Percentiles rank a stretch among this genome's conserved stretches.
Evolutionary conservation across 2,329 filamentous ascomycete species (phyloP).

Genomic region (Penicillium sp.): DNA sequence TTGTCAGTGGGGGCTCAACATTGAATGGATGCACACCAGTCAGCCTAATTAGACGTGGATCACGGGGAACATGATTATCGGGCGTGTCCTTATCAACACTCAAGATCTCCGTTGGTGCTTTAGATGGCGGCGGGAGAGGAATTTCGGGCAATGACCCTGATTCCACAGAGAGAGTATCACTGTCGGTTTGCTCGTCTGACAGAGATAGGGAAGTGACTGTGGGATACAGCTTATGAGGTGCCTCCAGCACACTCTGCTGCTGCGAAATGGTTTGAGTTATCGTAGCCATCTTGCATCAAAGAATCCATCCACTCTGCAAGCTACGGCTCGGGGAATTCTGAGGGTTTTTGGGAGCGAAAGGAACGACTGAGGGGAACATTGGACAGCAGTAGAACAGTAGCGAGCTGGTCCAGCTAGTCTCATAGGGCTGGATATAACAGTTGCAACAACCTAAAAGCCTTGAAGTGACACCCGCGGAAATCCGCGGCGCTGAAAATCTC

Average conservation of each 20-base stretch:
- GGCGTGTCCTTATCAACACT: slow-evolving; percentile 78
- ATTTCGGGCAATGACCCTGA: slow-evolving; percentile 38
- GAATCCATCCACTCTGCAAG: neutral
- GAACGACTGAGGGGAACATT: neutral
- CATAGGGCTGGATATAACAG: slow-evolving; percentile 7
- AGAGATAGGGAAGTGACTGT: neutral
- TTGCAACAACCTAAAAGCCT: neutral
- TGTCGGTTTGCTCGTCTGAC: slow-evolving; percentile 1
- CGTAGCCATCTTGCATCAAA: slow-evolving; percentile 7
- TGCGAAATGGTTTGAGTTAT: neutral
- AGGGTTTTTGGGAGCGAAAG: neutral
- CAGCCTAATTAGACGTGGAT: slow-evolving; percentile 75
- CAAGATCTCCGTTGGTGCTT: slow-evolving; percentile 57
- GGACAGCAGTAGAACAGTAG: neutral
- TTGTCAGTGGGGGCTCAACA: slow-evolving; percentile 75
- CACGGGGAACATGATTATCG: slow-evolving; percentile 74
- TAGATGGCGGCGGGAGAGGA: slow-evolving; percentile 65
- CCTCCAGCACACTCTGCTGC: slow-evolving; percentile 1
- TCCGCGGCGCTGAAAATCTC: too few relatives aligned
- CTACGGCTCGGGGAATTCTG: neutral
- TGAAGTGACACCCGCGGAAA: slow-evolving; percentile 6
- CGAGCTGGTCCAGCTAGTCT: neutral
- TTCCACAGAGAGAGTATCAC: slow-evolving; percentile 1
- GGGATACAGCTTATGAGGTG: neutral
- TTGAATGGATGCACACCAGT: slow-evolving; percentile 92